These are phyloP conservation scores for Aspergillus brunneoviolaceus DNA, from an alignment of 2,329 filamentous ascomycete genomes.

Conservation along the genomic window DNA sequence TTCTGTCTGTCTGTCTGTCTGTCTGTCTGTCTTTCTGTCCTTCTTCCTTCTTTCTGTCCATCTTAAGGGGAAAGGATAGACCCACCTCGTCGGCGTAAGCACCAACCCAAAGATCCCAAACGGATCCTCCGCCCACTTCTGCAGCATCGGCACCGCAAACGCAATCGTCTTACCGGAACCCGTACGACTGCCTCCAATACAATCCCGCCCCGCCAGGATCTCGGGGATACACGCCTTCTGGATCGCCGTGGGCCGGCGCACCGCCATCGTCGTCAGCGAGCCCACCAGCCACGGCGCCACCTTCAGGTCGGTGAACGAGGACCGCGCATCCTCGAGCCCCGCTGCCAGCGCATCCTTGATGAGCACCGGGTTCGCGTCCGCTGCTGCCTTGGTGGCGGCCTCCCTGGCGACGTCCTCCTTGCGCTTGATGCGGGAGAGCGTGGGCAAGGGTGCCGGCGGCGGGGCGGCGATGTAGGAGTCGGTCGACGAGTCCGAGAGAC, in stretches of 20 bases:
- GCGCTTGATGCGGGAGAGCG: constrained; percentile 41
- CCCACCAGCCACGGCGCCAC: constrained; percentile 85
- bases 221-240: constrained; percentile 91
- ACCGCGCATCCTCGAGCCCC: constrained; percentile 45
- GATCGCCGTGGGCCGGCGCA: constrained; percentile 85
- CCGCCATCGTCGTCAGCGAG: constrained; percentile 74
- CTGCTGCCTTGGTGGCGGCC: constrained; percentile 14
- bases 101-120: constrained; percentile 87
- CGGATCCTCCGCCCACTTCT: constrained; percentile 90
- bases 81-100: constrained; percentile 77
- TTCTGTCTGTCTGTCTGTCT: not conserved
- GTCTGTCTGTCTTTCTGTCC: not conserved
- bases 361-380: constrained; percentile 37
- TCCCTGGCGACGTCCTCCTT: constrained; percentile 32
- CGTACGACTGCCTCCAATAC: constrained; percentile 90
- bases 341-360: constrained; percentile 43
- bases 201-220: constrained; percentile 86
- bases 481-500: constrained; percentile 39
- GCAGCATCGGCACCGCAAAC: constrained; percentile 90
- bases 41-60: not conserved
- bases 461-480: constrained; percentile 32
- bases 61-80: not conserved
- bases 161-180: constrained; percentile 97
- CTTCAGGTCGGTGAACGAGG: constrained; percentile 68
- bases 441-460: constrained; percentile 34